Conservation (phyloP, 1,139 yeast genomes). For the Pichia sp. region DNA sequence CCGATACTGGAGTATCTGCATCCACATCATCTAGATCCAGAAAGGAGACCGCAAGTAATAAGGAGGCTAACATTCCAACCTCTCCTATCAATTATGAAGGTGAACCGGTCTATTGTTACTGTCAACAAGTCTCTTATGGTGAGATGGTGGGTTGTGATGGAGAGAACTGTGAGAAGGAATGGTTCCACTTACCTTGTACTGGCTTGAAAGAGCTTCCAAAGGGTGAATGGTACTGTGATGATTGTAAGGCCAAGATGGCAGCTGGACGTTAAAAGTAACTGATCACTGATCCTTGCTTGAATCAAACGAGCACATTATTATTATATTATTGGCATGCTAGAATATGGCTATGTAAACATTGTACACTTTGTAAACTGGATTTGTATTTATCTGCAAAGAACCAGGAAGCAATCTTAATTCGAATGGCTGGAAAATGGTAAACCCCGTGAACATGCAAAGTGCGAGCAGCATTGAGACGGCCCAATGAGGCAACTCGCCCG, state of each 20-base stretch:
- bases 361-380: too few species aligned
- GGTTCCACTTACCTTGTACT: constrained; percentile 98
- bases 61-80: constrained; percentile 3
- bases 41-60: constrained; percentile 3
- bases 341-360: too few species aligned
- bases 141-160: constrained; percentile 99
- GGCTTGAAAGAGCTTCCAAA: constrained; percentile 89
- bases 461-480: too few species aligned
- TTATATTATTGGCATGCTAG: too few species aligned
- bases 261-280: neutral
- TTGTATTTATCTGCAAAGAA: too few species aligned
- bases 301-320: too few species aligned
- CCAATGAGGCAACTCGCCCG: too few species aligned
- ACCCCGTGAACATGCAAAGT: too few species aligned
- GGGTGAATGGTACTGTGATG: constrained; percentile 98
- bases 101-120: constrained; percentile 92
- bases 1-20: constrained; percentile 3
- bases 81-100: constrained; percentile 23
- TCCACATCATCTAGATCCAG: constrained; percentile 3
- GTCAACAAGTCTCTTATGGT: constrained; percentile 95
- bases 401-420: too few species aligned
- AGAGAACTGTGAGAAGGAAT: constrained; percentile 86
- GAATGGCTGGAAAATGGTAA: too few species aligned
- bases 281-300: too few species aligned
- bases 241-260: constrained; percentile 46